Evolutionary conservation across 116 monocot genomes (phyloP).

Genomic region (Phalaenopsis hybrid): DNA sequence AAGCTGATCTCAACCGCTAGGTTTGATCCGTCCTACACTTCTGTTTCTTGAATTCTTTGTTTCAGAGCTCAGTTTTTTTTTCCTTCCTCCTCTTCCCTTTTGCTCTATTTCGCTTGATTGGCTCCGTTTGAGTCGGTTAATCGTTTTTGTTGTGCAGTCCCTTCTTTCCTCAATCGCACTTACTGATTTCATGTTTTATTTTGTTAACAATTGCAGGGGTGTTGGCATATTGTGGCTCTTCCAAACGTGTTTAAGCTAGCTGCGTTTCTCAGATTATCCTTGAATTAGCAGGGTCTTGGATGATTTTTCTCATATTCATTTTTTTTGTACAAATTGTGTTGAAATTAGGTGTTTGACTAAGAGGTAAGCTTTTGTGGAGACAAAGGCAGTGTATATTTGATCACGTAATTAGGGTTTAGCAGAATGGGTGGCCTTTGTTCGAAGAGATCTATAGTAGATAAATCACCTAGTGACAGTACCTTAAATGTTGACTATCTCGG

Average conservation of each 20-base stretch:
- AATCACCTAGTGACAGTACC: conserved; percentile 48
- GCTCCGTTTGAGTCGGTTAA: no score
- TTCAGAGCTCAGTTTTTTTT: no score
- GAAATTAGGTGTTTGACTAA: background rate
- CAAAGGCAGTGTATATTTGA: background rate
- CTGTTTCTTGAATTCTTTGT: no score
- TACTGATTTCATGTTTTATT: background rate
- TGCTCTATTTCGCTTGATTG: no score
- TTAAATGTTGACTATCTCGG: conserved; percentile 16
- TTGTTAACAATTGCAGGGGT: background rate
- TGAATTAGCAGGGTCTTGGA: background rate
- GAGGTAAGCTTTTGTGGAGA: background rate
- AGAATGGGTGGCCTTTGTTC: conserved; percentile 44
- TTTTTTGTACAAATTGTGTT: background rate
- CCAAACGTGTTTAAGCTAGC: background rate
- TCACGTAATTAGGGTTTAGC: background rate
- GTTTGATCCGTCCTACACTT: no score
- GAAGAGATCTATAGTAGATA: conserved; percentile 36
- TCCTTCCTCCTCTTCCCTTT: no score
- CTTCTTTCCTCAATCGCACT: background rate
- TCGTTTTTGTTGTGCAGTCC: no score
- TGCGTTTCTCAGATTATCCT: background rate
- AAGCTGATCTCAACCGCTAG: no score
- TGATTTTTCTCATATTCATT: background rate
- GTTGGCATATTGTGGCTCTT: background rate